Evolutionary conservation across 257 asterid genomes (phyloP), one percentile per base, ranked within the genome.

Genomic region (Verbena officinalis): DNA sequence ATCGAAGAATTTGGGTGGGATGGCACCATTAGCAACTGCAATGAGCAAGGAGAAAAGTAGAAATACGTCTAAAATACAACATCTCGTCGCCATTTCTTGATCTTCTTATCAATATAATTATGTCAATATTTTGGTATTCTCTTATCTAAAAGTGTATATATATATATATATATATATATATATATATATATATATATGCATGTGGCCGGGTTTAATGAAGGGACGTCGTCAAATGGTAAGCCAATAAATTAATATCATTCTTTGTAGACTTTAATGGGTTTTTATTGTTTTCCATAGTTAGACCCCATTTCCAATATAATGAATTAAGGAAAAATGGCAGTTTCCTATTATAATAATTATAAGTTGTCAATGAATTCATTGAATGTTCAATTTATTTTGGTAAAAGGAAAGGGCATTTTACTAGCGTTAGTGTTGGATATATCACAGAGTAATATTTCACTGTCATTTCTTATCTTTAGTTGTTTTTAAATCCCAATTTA

Each of bases 1-100:
- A 24, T 72, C 54, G 14, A 78, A 81, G 74, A 60, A 3, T 53
- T 54, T 78, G 9, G 69, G 51, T 15, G n/a, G n/a, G n/a, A n/a
- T n/a, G n/a, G n/a, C n/a, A n/a, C n/a, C n/a, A n/a, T n/a, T n/a
- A n/a, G n/a, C n/a, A n/a, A n/a, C n/a, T n/a, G n/a, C n/a, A n/a
- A n/a, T n/a, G n/a, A n/a, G n/a, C n/a, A n/a, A n/a, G n/a, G n/a
- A n/a, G n/a, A n/a, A n/a, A n/a, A n/a, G n/a, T n/a, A n/a, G n/a
- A n/a, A n/a, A n/a, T n/a, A n/a, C n/a, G n/a, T n/a, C n/a, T n/a
- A n/a, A n/a, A n/a, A n/a, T n/a, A n/a, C n/a, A n/a, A n/a, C n/a
- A n/a, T n/a, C n/a, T n/a, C n/a, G n/a, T n/a, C n/a, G n/a, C n/a
- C n/a, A n/a, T n/a, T n/a, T n/a, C n/a, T n/a, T n/a, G n/a, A n/a